Base-by-base conservation (phyloP, 2,329 filamentous ascomycete genomes). In the Grosmannia clavigera region DNA sequence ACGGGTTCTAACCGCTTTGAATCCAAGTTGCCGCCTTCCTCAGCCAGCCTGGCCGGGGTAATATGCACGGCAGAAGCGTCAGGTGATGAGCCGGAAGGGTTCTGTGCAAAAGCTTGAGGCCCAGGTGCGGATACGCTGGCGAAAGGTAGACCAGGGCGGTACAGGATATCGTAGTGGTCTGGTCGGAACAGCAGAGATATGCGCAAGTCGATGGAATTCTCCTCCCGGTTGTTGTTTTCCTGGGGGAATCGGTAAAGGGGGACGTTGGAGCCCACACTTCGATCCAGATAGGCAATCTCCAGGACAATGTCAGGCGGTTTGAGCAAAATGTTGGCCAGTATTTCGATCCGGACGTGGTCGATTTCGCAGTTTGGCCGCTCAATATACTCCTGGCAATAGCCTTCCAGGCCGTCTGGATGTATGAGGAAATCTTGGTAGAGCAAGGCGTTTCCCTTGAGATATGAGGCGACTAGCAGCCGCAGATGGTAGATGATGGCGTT, bases 91-190 rank as follows among this genome's bases (percentile, higher is more conserved):
- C 38, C 38, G 9, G 38, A 40, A 16, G 35, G 35, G 12, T 38
- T 55, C 22, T 33, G 22, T 6, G 19, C 54, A 11, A 19, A 22
- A 11, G 46, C 22, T 12, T 56, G n/a, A 22, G 35, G 25, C 9
- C n/a, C 40, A 1, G 25, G 12, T 5, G 3, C 38, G 22, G 43
- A 16, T 2, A 48, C 33, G 22, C 25, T 35, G 11, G 38, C 7
- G 2, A 58, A 58, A 1, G 60, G 62, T 60, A 64, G 53, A 57
- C 68, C 61, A 58, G 68, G 64, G 59, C 63, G 70, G 65, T 99
- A 99, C 40, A 97, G 80, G 63, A 99, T 85, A 72, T 97, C 94
- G 72, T 97, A 99, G 73, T 97, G 94, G 62, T 90, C 90, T 51
- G 76, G 95, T 70, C 76, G 85, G 81, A 75, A 92, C 68, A 78